Evolutionary conservation across 176 grass and related monocot species (phyloP).

Genomic region (Poa annua): DNA sequence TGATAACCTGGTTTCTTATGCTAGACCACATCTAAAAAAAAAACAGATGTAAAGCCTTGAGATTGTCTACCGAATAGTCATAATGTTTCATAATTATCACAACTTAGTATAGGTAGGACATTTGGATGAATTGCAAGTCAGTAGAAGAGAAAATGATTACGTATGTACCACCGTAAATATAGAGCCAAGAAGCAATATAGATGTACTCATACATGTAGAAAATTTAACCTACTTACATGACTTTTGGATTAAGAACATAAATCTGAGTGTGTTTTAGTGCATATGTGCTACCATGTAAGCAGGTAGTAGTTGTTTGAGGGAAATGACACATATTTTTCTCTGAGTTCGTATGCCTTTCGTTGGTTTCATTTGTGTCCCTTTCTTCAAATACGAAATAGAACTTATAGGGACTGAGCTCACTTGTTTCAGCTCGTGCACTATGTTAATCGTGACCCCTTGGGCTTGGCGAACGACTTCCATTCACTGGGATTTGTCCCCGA

Average conservation of each 20-base stretch:
- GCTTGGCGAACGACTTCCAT: slow-evolving; percentile 93
- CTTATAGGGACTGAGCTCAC: slow-evolving; percentile 33
- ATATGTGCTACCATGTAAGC: slow-evolving; percentile 19
- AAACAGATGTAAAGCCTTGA: neutral
- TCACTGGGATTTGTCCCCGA: slow-evolving; percentile 94
- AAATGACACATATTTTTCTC: slow-evolving; percentile 11
- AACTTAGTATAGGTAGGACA: neutral
- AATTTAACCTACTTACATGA: neutral
- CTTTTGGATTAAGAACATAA: neutral
- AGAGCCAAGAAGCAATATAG: neutral
- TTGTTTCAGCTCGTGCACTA: slow-evolving; percentile 88
- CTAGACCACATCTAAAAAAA: neutral
- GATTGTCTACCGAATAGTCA: neutral
- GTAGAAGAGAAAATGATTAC: neutral
- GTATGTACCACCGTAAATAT: neutral
- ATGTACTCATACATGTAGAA: neutral
- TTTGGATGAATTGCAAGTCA: neutral
- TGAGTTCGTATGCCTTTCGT: slow-evolving; percentile 23
- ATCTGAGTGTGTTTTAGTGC: neutral
- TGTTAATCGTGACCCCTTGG: slow-evolving; percentile 86
- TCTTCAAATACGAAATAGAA: neutral
- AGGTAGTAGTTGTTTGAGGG: neutral
- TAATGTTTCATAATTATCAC: neutral
- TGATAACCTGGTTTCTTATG: neutral
- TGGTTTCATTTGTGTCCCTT: slow-evolving; percentile 27